phyloP scores from a whole-genome alignment of 495 filamentous ascomycete species.

The Neurospora tetraspora region DNA sequence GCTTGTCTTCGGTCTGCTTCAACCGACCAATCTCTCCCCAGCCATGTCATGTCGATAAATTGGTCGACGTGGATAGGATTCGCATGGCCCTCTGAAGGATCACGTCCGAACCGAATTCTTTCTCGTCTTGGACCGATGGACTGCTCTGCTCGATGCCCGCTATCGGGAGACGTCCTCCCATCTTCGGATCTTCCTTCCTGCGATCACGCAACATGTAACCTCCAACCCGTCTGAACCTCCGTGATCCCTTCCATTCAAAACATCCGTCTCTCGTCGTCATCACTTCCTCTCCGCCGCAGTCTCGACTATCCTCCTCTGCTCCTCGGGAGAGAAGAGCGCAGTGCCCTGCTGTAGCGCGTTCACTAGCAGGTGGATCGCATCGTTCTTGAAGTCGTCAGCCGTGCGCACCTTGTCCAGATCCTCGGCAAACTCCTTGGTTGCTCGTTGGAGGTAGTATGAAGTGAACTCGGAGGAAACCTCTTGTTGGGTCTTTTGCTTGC shows the following conservation, averaged over 20 bases:
- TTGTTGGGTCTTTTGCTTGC: conserved; percentile 23
- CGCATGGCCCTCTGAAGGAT: neutral
- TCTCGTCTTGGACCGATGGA: neutral
- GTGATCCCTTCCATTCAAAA: neutral
- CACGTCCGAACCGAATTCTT: neutral
- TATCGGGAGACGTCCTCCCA: neutral
- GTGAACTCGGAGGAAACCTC: conserved; percentile 41
- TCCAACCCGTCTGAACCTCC: neutral
- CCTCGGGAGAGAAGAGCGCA: conserved; percentile 33
- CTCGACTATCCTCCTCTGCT: conserved; percentile 30
- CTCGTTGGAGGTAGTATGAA: conserved; percentile 52
- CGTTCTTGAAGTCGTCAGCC: conserved; percentile 57
- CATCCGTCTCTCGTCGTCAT: neutral
- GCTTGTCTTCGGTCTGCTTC: neutral
- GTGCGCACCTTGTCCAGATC: conserved; percentile 57
- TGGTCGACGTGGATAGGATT: neutral
- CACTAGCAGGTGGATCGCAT: conserved; percentile 51
- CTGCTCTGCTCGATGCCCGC: neutral
- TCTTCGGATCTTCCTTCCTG: neutral
- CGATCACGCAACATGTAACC: neutral
- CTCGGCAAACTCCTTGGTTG: conserved; percentile 59
- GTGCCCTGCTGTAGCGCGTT: conserved; percentile 56
- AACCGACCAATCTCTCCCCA: neutral
- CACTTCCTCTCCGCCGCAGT: neutral
- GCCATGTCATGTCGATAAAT: neutral